Percentiles rank a stretch among this genome's conserved stretches.
Evolutionary conservation across 371 early-diverging fungal species (phyloP).

Genomic region (Mortierella sp.): DNA sequence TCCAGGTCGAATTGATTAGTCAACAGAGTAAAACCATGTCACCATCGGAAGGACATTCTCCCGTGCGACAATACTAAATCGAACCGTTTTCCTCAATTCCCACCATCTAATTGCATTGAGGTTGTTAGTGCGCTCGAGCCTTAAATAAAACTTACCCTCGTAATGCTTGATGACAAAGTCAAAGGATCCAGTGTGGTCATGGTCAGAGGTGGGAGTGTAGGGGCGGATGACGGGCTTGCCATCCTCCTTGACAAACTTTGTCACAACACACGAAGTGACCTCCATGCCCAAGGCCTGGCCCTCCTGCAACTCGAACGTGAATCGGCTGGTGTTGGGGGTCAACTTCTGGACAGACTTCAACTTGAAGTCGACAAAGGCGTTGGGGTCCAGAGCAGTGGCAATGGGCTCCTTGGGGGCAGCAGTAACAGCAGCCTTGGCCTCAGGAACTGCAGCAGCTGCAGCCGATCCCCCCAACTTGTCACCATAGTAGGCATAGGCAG

Average conservation of each 20-base stretch:
- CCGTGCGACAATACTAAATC: neutral
- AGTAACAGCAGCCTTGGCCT: conserved; percentile 26
- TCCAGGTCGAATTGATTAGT: too few species aligned
- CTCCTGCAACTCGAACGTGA: conserved; percentile 85
- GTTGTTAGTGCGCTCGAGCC: neutral
- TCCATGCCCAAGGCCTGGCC: conserved; percentile 78
- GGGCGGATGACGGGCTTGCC: conserved; percentile 85
- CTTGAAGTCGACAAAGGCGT: conserved; percentile 79
- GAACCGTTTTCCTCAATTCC: too few species aligned
- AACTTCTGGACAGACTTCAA: conserved; percentile 71
- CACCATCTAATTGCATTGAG: neutral
- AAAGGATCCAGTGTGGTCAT: conserved; percentile 81
- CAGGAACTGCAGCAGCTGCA: conserved; percentile 3
- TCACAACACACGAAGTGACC: conserved; percentile 86
- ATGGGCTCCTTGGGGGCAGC: conserved; percentile 40
- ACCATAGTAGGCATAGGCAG: conserved; percentile 46
- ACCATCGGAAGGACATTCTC: conserved; percentile 8
- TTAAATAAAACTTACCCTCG: conserved; percentile 44
- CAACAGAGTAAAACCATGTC: neutral
- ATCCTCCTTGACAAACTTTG: conserved; percentile 76
- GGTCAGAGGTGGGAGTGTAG: conserved; percentile 90
- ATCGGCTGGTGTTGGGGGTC: conserved; percentile 84
- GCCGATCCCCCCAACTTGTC: conserved; percentile 30
- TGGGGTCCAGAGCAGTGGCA: conserved; percentile 70
- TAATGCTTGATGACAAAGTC: conserved; percentile 92